Evolutionary conservation across 371 early-diverging fungal species (phyloP), one percentile per base, ranked within the genome.

Genomic region (Apophysomyces variabilis): DNA sequence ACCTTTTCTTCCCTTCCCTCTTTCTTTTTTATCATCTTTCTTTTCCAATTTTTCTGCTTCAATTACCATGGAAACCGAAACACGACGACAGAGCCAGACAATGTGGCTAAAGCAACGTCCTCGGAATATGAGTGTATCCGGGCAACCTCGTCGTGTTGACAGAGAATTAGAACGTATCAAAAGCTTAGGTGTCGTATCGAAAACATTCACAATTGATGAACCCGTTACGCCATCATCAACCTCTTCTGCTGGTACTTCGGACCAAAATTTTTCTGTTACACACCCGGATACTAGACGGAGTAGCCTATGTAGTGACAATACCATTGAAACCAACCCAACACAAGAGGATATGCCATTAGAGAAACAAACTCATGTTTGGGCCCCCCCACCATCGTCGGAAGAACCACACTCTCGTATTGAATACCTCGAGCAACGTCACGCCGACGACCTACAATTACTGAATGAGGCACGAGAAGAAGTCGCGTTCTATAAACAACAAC

Each of bases 161-260:
- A 68, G 70, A 38, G 81, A 81, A 46, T 67, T 81, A 4, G 72
- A 81, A 18, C 73, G 78, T 37, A 68, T 81, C 38, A 81, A 81
- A 62, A 78, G 78, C 18, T 41, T 78, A 5, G 81, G 71, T 5
- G 78, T 81, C 3, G 81, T 81, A 4, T 81, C 81, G 9, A 75
- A 71, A 56, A 59, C 61, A 35, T 80, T 80, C 73, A 38, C 70
- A 61, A 26, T 44, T 64, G 39, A 62, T 9, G 54, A 50, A 38
- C 46, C 56, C 5, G 16, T 62, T 7, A n/a, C 57, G 12, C 32
- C 46, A 5, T 43, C 61, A 11, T 36, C 54, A 6, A 70, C 67
- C 16, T 54, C 60, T 1, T 50, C 66, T 7, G 67, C 74, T 60
- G 45, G 58, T n/a, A 66, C 72, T 11, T 61, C 57, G 13, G 61